Percentiles rank a stretch among this genome's conserved stretches.
Conservation (phyloP, 129 eudicot species). For the Calendula officinalis region DNA sequence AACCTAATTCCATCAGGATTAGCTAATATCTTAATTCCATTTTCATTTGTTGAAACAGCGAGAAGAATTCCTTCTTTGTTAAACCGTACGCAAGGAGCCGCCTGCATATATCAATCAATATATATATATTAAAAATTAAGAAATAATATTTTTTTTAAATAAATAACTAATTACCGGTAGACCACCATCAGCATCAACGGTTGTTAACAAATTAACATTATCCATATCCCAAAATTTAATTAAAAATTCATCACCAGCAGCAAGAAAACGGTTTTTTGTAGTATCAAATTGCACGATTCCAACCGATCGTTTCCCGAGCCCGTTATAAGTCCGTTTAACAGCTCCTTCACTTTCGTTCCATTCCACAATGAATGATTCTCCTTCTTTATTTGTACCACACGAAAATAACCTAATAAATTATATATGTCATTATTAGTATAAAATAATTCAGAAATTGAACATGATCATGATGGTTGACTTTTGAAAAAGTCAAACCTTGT, state of each 20-base stretch:
- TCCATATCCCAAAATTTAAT: slow-evolving; percentile 92
- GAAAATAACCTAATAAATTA: slow-evolving; percentile 67
- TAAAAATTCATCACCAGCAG: slow-evolving; percentile 74
- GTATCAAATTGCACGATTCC: slow-evolving; percentile 85
- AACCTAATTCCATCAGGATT: slow-evolving; percentile 73
- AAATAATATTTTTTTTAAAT: slow-evolving; percentile 7
- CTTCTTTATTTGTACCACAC: slow-evolving; percentile 90
- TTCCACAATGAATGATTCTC: slow-evolving; percentile 79
- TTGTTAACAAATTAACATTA: slow-evolving; percentile 56
- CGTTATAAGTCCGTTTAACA: slow-evolving; percentile 67
- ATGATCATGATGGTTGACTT: neutral
- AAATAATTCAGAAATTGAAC: no score
- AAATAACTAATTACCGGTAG: slow-evolving; percentile 51
- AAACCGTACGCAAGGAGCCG: slow-evolving; percentile 83
- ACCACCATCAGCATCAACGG: slow-evolving; percentile 78
- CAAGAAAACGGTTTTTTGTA: slow-evolving; percentile 73
- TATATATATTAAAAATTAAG: neutral
- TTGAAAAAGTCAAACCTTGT: slow-evolving; percentile 39
- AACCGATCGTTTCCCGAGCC: slow-evolving; percentile 74
- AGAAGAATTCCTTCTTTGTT: slow-evolving; percentile 77
- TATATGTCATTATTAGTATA: no score
- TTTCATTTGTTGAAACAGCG: slow-evolving; percentile 85
- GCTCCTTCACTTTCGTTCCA: slow-evolving; percentile 99
- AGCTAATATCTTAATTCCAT: slow-evolving; percentile 71
- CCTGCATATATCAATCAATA: slow-evolving; percentile 37